Percentiles rank a stretch among this genome's conserved stretches.
Conservation (phyloP, 352 stramenopile species). For the Pythium plurisporium region DNA sequence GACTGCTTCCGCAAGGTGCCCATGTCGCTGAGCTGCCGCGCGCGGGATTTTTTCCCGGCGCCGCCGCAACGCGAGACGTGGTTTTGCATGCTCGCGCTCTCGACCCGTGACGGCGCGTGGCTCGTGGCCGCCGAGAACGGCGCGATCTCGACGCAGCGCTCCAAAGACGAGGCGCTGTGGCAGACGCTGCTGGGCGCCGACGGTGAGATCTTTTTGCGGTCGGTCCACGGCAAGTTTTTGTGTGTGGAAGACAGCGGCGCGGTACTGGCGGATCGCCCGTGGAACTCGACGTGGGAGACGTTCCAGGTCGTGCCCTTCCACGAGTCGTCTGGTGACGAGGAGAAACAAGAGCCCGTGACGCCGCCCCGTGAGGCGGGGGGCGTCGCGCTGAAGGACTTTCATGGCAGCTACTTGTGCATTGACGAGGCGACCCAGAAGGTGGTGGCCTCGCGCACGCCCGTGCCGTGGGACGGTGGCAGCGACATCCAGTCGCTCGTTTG, state of each 20-base stretch:
- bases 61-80: conserved; percentile 40
- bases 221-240: conserved; percentile 78
- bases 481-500: conserved; percentile 75
- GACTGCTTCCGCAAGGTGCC: conserved; percentile 83
- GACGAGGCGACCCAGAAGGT: conserved; percentile 40
- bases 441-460: conserved; percentile 39
- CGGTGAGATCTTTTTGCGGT: conserved; percentile 68
- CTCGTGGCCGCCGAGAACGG: conserved; percentile 68
- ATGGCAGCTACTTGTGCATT: conserved; percentile 75
- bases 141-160: conserved; percentile 27
- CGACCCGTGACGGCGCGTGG: conserved; percentile 58
- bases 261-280: conserved; percentile 58
- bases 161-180: conserved; percentile 49
- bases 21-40: conserved; percentile 53
- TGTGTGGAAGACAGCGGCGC: conserved; percentile 73
- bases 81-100: conserved; percentile 78
- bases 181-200: conserved; percentile 58
- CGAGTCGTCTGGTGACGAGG: neutral
- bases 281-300: conserved; percentile 87
- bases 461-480: conserved; percentile 59
- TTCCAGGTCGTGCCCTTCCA: conserved; percentile 75
- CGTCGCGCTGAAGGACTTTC: conserved; percentile 71
- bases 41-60: conserved; percentile 40
- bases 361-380: conserved; percentile 26
- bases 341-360: neutral